Percentiles rank a stretch among this genome's conserved stretches.
Evolutionary conservation across 2,329 filamentous ascomycete genomes (phyloP).

Genomic region (Phaeophleospora eucalypticola): DNA sequence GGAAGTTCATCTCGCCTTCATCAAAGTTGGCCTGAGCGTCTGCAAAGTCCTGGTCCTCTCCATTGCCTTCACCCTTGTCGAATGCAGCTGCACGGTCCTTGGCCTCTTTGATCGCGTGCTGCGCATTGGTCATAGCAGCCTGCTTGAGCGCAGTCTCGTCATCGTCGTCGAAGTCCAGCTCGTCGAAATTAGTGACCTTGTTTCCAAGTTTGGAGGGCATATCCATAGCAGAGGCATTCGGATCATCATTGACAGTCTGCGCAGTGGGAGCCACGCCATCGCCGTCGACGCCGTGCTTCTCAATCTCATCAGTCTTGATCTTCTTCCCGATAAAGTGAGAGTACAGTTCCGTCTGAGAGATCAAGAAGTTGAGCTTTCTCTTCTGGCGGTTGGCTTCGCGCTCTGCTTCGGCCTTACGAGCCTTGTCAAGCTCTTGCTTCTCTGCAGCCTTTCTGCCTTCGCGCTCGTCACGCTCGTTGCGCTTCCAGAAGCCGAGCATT

Average conservation of each 20-base stretch:
- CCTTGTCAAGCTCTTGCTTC: conserved; percentile 92
- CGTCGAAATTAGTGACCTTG: conserved; percentile 90
- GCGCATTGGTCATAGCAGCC: conserved; percentile 91
- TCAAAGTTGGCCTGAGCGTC: conserved; percentile 58
- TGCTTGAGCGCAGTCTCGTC: conserved; percentile 77
- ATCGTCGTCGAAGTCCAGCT: conserved; percentile 91
- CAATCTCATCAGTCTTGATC: conserved; percentile 94
- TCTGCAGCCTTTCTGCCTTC: conserved; percentile 92
- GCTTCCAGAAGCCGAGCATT: conserved; percentile 99
- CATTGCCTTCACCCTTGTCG: conserved; percentile 61
- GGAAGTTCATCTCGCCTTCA: conserved; percentile 98
- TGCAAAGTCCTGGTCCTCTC: conserved; percentile 47
- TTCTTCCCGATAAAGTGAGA: conserved; percentile 99
- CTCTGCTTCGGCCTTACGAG: conserved; percentile 93
- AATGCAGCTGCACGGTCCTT: conserved; percentile 90
- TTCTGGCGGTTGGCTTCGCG: conserved; percentile 96
- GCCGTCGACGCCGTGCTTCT: conserved; percentile 79
- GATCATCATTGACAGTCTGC: conserved; percentile 39
- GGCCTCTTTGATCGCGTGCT: conserved; percentile 90
- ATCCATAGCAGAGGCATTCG: conserved; percentile 43
- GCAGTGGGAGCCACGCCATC: conserved; percentile 57
- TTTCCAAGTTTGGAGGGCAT: conserved; percentile 50
- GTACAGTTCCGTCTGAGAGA: conserved; percentile 97
- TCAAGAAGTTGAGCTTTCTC: conserved; percentile 98
- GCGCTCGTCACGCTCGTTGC: conserved; percentile 94